A percentile compares a stretch with the other conserved stretches of the same genome.
These are phyloP conservation scores for Phytopythium boreale DNA, from an alignment of 352 stramenopile species.

Conservation along the genomic window DNA sequence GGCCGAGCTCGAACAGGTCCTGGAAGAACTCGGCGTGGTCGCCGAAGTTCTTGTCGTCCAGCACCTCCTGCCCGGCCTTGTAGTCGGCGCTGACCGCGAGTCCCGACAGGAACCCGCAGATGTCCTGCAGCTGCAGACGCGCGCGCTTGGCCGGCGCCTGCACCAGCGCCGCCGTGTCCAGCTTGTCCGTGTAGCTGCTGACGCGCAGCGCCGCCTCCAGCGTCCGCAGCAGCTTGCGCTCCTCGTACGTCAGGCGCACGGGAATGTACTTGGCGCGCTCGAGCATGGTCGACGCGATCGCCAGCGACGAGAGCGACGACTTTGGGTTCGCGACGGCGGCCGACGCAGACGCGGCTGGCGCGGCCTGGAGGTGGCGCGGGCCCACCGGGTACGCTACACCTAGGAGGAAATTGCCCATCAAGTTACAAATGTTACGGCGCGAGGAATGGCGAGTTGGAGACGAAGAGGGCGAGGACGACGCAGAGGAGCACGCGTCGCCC, in stretches of 20 bases:
- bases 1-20: conserved; percentile 92
- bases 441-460: conserved; percentile 18
- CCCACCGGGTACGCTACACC: conserved; percentile 43
- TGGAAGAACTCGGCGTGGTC: conserved; percentile 89
- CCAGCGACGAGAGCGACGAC: neutral
- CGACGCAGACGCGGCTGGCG: neutral
- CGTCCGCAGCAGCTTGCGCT: conserved; percentile 92
- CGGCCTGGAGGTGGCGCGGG: conserved; percentile 15
- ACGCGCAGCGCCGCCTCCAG: conserved; percentile 93
- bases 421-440: conserved; percentile 85
- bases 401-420: conserved; percentile 86
- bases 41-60: conserved; percentile 89
- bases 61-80: conserved; percentile 74
- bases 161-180: conserved; percentile 78
- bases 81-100: conserved; percentile 92
- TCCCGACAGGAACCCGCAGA: conserved; percentile 89
- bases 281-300: conserved; percentile 45
- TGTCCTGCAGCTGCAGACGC: conserved; percentile 89
- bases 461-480: conserved; percentile 9
- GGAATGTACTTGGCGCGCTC: conserved; percentile 96
- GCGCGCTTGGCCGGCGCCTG: conserved; percentile 69
- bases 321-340: conserved; percentile 11
- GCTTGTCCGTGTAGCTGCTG: conserved; percentile 92
- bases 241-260: conserved; percentile 93
- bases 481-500: conserved; percentile 14